Evolutionary conservation across 2,329 filamentous ascomycete species (phyloP).

Genomic region (Leptosphaerulina australis): DNA sequence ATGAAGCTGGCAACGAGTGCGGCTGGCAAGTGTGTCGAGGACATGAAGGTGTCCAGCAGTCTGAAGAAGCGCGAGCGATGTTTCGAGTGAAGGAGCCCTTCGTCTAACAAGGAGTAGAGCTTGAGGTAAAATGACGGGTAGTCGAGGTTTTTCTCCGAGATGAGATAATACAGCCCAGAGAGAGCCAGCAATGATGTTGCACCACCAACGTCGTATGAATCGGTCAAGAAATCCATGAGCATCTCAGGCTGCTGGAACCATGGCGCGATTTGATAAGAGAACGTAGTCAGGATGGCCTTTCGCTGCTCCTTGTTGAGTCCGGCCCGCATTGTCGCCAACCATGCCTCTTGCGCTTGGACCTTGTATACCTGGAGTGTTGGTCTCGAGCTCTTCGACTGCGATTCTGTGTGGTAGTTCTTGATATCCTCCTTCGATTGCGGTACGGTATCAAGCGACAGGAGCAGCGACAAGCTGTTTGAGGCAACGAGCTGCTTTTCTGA

Average conservation of each 20-base stretch:
- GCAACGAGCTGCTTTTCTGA: slow-evolving; percentile 32
- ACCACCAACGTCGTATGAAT: slow-evolving; percentile 86
- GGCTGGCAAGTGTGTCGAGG: slow-evolving; percentile 89
- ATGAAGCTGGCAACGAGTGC: slow-evolving; percentile 93
- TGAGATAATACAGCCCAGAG: slow-evolving; percentile 93
- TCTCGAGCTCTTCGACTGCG: slow-evolving; percentile 67
- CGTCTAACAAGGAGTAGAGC: slow-evolving; percentile 89
- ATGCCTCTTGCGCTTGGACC: slow-evolving; percentile 81
- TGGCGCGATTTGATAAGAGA: slow-evolving; percentile 79
- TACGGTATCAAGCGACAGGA: slow-evolving; percentile 71
- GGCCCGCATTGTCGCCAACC: slow-evolving; percentile 76
- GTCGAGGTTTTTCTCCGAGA: slow-evolving; percentile 90
- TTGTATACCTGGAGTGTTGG: slow-evolving; percentile 73
- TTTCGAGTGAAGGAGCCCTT: slow-evolving; percentile 87
- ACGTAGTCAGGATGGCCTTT: slow-evolving; percentile 76
- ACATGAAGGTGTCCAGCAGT: slow-evolving; percentile 86
- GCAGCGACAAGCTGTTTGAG: slow-evolving; percentile 65
- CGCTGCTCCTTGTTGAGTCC: slow-evolving; percentile 73
- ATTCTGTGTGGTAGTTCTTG: slow-evolving; percentile 69
- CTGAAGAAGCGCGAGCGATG: slow-evolving; percentile 94
- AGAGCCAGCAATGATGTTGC: slow-evolving; percentile 86
- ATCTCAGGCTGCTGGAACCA: slow-evolving; percentile 90
- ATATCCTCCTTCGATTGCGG: slow-evolving; percentile 71
- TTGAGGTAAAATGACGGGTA: slow-evolving; percentile 94
- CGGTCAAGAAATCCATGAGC: slow-evolving; percentile 95